Evolutionary conservation across 2,329 filamentous ascomycete species (phyloP).

Genomic region (Cytospora piceae): DNA sequence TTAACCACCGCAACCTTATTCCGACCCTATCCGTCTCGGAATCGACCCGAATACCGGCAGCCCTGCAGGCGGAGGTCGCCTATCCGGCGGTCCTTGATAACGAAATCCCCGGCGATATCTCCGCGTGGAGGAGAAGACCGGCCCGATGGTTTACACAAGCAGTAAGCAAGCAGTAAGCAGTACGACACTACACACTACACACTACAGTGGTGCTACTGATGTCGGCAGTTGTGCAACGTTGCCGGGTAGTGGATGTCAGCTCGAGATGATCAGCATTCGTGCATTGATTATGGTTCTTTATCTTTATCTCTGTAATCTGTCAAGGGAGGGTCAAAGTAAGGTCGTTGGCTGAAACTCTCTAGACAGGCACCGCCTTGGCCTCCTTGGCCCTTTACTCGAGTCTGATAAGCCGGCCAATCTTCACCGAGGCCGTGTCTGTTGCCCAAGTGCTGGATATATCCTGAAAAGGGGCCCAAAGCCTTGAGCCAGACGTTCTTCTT

Average conservation of each 20-base stretch:
- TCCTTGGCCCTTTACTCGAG: neutral
- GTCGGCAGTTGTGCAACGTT: neutral
- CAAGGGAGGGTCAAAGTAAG: too few relatives aligned
- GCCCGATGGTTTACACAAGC: neutral
- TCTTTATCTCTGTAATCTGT: neutral
- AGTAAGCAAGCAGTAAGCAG: too few relatives aligned
- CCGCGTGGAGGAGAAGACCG: neutral
- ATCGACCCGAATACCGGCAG: neutral
- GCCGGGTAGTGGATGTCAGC: neutral
- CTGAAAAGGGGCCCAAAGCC: neutral
- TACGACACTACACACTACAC: neutral
- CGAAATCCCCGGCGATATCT: slow-evolving; percentile 3
- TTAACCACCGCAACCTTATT: neutral
- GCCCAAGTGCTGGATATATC: neutral
- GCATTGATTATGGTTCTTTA: neutral
- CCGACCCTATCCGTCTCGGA: neutral
- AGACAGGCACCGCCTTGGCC: neutral
- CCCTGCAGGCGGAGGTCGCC: neutral
- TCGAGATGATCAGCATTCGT: neutral
- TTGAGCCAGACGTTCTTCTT: neutral
- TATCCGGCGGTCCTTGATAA: neutral
- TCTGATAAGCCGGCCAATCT: neutral
- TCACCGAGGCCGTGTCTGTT: neutral
- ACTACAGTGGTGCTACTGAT: neutral
- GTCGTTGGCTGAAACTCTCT: too few relatives aligned